These are phyloP conservation scores for Aspergillus sp. DNA, from an alignment of 2,329 filamentous ascomycete species.

Conservation along the genomic window DNA sequence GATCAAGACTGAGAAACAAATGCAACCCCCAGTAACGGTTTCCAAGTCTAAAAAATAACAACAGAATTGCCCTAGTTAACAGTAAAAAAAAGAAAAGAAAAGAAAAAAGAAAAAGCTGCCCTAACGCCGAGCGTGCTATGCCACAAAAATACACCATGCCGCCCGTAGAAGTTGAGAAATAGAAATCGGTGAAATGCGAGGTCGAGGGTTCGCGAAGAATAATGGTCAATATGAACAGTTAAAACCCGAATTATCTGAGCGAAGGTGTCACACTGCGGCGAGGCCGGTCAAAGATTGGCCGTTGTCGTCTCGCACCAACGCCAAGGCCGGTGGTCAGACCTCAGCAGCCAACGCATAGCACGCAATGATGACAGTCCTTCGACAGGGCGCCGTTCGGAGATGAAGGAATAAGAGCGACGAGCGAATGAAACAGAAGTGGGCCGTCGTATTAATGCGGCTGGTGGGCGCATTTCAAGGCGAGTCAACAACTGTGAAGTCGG, in stretches of 20 bases:
- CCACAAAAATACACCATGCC: constrained; percentile 33
- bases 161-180: constrained; percentile 20
- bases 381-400: neutral
- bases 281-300: constrained; percentile 9
- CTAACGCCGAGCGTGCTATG: constrained; percentile 40
- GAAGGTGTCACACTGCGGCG: constrained; percentile 10
- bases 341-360: constrained; percentile 22
- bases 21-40: constrained; percentile 30
- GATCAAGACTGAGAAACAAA: constrained; percentile 35
- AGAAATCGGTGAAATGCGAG: constrained; percentile 18
- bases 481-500: constrained; percentile 14
- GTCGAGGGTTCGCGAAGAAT: constrained; percentile 2
- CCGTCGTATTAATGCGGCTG: neutral
- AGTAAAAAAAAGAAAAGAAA: neutral
- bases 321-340: constrained; percentile 23
- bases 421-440: constrained; percentile 1
- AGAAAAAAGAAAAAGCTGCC: constrained; percentile 13
- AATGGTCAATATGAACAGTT: constrained; percentile 20
- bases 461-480: constrained; percentile 1
- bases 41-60: constrained; percentile 29
- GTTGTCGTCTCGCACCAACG: constrained; percentile 16
- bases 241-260: constrained; percentile 11
- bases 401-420: neutral
- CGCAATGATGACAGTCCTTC: constrained; percentile 31
- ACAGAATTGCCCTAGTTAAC: constrained; percentile 12